phyloP scores from a whole-genome alignment of 352 stramenopile species.

The Phytophthora crassamura region DNA sequence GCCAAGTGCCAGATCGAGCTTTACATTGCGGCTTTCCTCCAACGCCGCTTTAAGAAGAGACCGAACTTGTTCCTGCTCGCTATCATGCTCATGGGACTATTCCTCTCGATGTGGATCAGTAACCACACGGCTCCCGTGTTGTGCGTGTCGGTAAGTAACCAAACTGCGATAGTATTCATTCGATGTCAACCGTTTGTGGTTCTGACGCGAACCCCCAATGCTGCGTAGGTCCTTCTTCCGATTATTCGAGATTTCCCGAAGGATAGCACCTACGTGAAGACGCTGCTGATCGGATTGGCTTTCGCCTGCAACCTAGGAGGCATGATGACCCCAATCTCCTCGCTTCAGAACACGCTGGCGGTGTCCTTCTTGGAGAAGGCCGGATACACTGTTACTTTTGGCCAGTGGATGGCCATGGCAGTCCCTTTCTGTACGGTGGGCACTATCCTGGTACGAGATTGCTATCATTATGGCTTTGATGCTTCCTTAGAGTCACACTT shows the following conservation, averaged over 20 bases:
- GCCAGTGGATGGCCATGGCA: conserved; percentile 90
- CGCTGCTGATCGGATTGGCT: conserved; percentile 91
- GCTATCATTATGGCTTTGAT: neutral
- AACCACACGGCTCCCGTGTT: conserved; percentile 94
- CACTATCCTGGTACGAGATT: conserved; percentile 75
- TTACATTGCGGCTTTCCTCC: conserved; percentile 89
- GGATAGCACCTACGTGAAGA: conserved; percentile 90
- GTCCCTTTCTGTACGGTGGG: conserved; percentile 89
- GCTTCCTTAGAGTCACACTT: neutral
- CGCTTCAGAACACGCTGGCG: conserved; percentile 89
- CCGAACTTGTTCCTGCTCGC: conserved; percentile 91
- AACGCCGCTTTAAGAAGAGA: conserved; percentile 90
- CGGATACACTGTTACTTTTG: conserved; percentile 90
- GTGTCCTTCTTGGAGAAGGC: conserved; percentile 90
- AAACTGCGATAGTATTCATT: no score
- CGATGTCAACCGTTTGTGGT: neutral
- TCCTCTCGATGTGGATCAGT: conserved; percentile 94
- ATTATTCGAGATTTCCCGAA: conserved; percentile 90
- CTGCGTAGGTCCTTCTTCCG: conserved; percentile 68
- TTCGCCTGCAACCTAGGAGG: conserved; percentile 94
- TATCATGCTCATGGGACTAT: conserved; percentile 94
- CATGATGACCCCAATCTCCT: conserved; percentile 95
- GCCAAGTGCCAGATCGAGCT: conserved; percentile 93
- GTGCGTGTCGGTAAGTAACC: conserved; percentile 82
- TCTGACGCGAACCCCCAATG: neutral